Percentiles rank a stretch among this genome's conserved stretches.
phyloP scores from a whole-genome alignment of 2,329 filamentous ascomycete species.

The Rutstroemia sp. region DNA sequence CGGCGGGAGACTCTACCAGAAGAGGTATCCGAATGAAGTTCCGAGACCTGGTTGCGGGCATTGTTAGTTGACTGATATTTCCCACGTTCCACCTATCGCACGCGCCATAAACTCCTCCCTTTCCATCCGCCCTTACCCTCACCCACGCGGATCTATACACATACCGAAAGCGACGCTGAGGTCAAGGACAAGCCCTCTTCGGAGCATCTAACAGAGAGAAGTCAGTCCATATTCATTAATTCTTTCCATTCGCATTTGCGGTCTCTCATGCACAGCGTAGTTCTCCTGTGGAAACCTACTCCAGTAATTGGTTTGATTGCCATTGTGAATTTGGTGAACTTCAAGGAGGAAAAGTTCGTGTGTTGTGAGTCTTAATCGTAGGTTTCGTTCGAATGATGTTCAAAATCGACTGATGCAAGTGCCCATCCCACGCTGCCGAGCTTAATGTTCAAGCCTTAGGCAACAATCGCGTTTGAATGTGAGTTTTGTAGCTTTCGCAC shows the following conservation, averaged over 20 bases:
- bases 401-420: conserved; percentile 19
- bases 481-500: neutral
- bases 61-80: conserved; percentile 4
- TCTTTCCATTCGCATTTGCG: conserved; percentile 7
- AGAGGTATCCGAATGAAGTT: conserved; percentile 44
- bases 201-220: conserved; percentile 43
- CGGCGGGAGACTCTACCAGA: conserved; percentile 39
- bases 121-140: neutral
- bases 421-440: neutral
- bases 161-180: conserved; percentile 48
- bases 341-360: conserved; percentile 21
- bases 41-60: conserved; percentile 40
- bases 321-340: conserved; percentile 25
- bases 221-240: conserved; percentile 22
- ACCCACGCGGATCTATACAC: conserved; percentile 17
- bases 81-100: conserved; percentile 2
- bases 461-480: neutral
- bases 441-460: conserved; percentile 4
- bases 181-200: conserved; percentile 49
- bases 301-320: conserved; percentile 32
- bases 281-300: conserved; percentile 22
- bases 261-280: neutral
- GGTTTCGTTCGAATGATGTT: conserved; percentile 10
- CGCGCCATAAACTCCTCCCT: neutral
- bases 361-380: conserved; percentile 22